A percentile compares a stretch with the other conserved stretches of the same genome.
phyloP scores from a whole-genome alignment of 139 green algal species.

The Edaphochlamys debaryana region DNA sequence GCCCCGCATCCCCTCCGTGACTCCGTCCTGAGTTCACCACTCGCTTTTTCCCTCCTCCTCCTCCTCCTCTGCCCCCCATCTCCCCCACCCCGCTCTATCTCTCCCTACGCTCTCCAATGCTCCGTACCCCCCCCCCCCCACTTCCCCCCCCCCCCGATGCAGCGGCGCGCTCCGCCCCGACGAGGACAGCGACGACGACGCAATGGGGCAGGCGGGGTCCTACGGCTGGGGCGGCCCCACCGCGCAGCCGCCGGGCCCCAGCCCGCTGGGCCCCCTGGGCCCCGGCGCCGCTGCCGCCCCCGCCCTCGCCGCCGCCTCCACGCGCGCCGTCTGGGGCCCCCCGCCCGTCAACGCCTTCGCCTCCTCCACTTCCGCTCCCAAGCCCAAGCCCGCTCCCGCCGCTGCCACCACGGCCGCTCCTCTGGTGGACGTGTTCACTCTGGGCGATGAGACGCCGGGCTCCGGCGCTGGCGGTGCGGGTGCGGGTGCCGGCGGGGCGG shows the following conservation, averaged over 20 bases:
- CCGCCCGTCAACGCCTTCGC: constrained; percentile 7
- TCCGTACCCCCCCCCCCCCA: too few relatives aligned
- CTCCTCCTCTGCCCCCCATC: too few relatives aligned
- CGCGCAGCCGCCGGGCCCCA: not conserved
- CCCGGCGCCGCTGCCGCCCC: not conserved
- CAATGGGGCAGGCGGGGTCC: not conserved
- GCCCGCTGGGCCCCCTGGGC: not conserved
- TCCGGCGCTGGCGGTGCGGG: too few relatives aligned
- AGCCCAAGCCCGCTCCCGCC: not conserved
- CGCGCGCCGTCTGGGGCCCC: constrained; percentile 16
- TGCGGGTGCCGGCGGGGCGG: too few relatives aligned
- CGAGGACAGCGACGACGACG: constrained; percentile 35
- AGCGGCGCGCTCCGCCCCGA: constrained; percentile 15
- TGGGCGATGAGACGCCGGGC: not conserved
- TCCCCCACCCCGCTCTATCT: too few relatives aligned
- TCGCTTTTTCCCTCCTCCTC: too few relatives aligned
- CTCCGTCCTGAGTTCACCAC: too few relatives aligned
- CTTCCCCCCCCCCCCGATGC: too few relatives aligned
- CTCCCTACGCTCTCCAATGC: too few relatives aligned
- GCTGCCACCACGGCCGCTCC: not conserved
- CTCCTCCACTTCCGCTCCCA: not conserved
- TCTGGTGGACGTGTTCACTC: constrained; percentile 13
- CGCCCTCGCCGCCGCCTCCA: not conserved
- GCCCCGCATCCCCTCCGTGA: too few relatives aligned
- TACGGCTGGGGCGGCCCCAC: constrained; percentile 11